Percentiles rank a stretch among this genome's conserved stretches.
phyloP scores from a whole-genome alignment of 192 early-diverging fungal species.

The Linnemannia hyalina region DNA sequence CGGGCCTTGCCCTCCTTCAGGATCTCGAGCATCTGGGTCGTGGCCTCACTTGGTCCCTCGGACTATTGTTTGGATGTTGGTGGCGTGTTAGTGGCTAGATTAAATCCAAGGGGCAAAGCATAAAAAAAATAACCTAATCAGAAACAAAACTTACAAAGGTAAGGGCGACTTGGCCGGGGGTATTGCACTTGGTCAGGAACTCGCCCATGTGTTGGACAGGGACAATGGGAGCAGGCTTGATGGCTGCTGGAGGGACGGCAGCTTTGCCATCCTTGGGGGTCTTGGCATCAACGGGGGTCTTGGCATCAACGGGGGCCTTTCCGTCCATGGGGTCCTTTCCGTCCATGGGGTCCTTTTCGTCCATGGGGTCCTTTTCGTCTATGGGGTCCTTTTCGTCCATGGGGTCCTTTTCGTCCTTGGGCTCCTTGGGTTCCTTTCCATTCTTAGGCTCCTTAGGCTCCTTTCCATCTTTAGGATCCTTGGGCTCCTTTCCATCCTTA shows the following conservation, averaged over 20 bases:
- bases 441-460: not conserved
- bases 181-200: conserved; percentile 62
- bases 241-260: conserved; percentile 14
- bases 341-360: not conserved
- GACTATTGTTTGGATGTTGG: conserved; percentile 35
- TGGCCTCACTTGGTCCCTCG: conserved; percentile 69
- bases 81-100: not conserved
- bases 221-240: conserved; percentile 30
- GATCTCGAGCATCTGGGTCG: conserved; percentile 64
- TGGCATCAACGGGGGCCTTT: conserved; percentile 3
- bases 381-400: conserved; percentile 6
- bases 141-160: conserved; percentile 57
- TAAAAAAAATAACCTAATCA: too few species aligned
- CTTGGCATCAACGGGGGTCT: conserved; percentile 17
- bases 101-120: not conserved
- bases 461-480: not conserved
- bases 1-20: conserved; percentile 63
- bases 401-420: not conserved
- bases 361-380: not conserved
- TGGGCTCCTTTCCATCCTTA: not conserved
- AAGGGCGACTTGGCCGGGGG: conserved; percentile 60
- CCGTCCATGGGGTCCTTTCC: conserved; percentile 10
- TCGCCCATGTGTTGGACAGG: conserved; percentile 53
- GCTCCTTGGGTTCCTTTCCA: not conserved
- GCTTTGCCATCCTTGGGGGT: not conserved